Evolutionary conservation across 257 asterid species (phyloP).

Genomic region (Solanum sejunctum): DNA sequence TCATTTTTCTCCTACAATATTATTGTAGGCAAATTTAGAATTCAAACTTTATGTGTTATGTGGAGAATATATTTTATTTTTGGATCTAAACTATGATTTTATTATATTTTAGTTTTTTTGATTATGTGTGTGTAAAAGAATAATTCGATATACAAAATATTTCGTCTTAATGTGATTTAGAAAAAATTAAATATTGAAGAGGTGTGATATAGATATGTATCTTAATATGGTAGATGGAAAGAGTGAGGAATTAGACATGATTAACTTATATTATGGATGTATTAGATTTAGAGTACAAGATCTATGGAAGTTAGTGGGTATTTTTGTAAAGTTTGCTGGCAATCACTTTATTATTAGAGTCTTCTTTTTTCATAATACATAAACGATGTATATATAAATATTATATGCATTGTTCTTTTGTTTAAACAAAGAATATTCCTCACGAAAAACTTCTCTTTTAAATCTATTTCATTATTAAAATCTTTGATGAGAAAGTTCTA

Average conservation of each 20-base stretch:
- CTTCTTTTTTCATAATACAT: neutral
- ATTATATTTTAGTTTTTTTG: no score
- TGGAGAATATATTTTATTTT: neutral
- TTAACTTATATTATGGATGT: neutral
- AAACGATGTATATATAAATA: neutral
- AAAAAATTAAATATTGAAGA: no score
- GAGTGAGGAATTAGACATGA: neutral
- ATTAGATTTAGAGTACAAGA: neutral
- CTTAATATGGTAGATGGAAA: neutral
- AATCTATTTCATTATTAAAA: neutral
- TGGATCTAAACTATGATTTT: neutral
- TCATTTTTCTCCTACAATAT: neutral
- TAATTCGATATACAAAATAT: neutral
- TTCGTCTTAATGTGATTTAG: neutral
- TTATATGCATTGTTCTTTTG: neutral
- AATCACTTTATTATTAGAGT: constrained; percentile 14
- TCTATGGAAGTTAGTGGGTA: constrained; percentile 17
- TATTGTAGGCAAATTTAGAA: neutral
- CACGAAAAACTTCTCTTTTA: neutral
- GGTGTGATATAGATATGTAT: neutral
- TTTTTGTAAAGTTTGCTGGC: constrained; percentile 34
- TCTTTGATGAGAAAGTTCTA: neutral
- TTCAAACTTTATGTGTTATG: neutral
- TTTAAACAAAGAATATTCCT: neutral
- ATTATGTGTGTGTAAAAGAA: neutral